Percentiles rank a stretch among this genome's conserved stretches.
These are phyloP conservation scores for Fusarium floridanum DNA, from an alignment of 2,329 filamentous ascomycete genomes.

Conservation along the genomic window DNA sequence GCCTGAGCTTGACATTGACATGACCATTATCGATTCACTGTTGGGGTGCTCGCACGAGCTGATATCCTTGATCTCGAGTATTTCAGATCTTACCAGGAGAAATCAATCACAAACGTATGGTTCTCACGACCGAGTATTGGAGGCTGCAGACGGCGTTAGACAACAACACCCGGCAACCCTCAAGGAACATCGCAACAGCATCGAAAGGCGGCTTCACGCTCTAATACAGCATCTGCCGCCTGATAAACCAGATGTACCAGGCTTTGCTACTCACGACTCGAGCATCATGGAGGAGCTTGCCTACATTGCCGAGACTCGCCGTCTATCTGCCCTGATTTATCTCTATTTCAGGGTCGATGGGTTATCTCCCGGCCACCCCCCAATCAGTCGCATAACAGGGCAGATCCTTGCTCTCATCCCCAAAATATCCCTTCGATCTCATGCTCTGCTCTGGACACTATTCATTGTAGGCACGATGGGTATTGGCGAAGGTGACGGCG, in stretches of 20 bases:
- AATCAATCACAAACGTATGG: not conserved
- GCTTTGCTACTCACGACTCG: not conserved
- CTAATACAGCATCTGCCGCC: not conserved
- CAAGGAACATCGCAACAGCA: not conserved
- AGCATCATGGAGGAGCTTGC: not conserved
- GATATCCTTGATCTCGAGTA: not conserved
- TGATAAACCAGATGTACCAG: not conserved
- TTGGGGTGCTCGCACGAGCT: not conserved
- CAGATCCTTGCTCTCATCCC: not conserved
- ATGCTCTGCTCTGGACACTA: not conserved
- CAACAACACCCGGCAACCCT: not conserved
- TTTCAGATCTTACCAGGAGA: not conserved
- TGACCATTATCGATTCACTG: not conserved
- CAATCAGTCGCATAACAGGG: not conserved
- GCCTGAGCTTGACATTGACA: not conserved
- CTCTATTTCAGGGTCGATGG: not conserved
- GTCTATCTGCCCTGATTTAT: not conserved
- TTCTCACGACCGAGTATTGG: not conserved
- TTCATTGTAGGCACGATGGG: not conserved
- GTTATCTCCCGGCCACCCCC: not conserved
- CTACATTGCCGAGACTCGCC: not conserved
- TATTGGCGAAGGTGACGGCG: not conserved
- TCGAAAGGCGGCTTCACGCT: not conserved
- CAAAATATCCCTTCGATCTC: not conserved
- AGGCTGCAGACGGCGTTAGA: not conserved